These are phyloP conservation scores for Hypoxylon fuscum DNA, from an alignment of 495 filamentous ascomycete species.

Conservation along the genomic window DNA sequence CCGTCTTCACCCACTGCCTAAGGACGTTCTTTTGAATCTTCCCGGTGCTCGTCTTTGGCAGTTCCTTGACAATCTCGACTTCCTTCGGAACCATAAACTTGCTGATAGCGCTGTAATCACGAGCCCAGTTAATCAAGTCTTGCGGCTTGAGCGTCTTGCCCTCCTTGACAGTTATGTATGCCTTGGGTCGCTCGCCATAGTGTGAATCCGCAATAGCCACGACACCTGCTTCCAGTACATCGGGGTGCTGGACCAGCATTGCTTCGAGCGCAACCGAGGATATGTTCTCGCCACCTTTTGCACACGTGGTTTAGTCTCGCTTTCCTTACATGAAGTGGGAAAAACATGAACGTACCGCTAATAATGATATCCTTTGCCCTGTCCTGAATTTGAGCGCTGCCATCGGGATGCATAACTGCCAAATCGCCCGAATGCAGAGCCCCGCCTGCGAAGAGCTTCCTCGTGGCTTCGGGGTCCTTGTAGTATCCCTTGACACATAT, in stretches of 20 bases:
- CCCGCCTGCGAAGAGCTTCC: slow-evolving; percentile 87
- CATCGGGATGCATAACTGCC: slow-evolving; percentile 90
- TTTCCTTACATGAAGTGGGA: not conserved
- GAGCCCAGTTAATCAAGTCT: slow-evolving; percentile 88
- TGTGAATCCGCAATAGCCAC: slow-evolving; percentile 89
- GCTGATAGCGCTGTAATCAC: slow-evolving; percentile 77
- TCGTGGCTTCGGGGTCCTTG: slow-evolving; percentile 86
- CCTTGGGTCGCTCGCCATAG: slow-evolving; percentile 96
- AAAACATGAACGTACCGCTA: slow-evolving; percentile 69
- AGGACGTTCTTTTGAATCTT: slow-evolving; percentile 97
- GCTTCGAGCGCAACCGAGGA: slow-evolving; percentile 91
- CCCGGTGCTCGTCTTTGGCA: slow-evolving; percentile 96
- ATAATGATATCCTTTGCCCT: slow-evolving; percentile 98
- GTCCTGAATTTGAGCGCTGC: slow-evolving; percentile 90
- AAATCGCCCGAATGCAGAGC: slow-evolving; percentile 89
- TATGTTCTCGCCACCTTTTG: slow-evolving; percentile 95
- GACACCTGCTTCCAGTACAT: slow-evolving; percentile 89
- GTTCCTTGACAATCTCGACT: slow-evolving; percentile 84
- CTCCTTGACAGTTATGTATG: slow-evolving; percentile 82
- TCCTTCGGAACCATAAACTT: slow-evolving; percentile 96
- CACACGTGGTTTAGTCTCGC: not conserved
- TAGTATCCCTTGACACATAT: slow-evolving; percentile 93
- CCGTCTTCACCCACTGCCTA: slow-evolving; percentile 81
- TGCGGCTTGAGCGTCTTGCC: slow-evolving; percentile 68
- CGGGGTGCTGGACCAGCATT: slow-evolving; percentile 89